A percentile compares a stretch with the other conserved stretches of the same genome.
Evolutionary conservation across 2,329 filamentous ascomycete species (phyloP).

Genomic region (Epichloe scottii): DNA sequence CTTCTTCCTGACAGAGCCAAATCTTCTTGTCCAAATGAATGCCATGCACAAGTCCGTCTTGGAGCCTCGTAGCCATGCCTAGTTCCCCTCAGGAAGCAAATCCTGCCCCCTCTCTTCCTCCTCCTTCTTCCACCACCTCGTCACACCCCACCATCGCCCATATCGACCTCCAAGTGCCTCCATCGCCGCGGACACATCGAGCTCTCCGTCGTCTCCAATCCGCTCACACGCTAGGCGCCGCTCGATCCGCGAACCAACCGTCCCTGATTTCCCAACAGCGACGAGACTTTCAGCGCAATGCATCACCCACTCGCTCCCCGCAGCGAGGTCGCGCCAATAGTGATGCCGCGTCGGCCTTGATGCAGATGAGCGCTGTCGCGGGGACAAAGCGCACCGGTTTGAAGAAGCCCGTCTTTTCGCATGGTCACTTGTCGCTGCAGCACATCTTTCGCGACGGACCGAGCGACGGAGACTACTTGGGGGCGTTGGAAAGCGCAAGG

Average conservation of each 20-base stretch:
- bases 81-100: constrained; percentile 6
- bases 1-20: background rate
- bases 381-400: constrained; percentile 25
- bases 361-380: constrained; percentile 24
- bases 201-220: constrained; percentile 64
- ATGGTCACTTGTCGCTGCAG: constrained; percentile 54
- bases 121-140: constrained; percentile 1
- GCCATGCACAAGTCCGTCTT: background rate
- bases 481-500: constrained; percentile 56
- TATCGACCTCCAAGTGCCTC: constrained; percentile 39
- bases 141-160: constrained; percentile 9
- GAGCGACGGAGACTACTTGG: constrained; percentile 52
- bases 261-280: constrained; percentile 54
- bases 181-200: constrained; percentile 53
- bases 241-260: constrained; percentile 31
- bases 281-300: constrained; percentile 30
- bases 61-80: constrained; percentile 6
- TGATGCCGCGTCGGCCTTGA: constrained; percentile 41
- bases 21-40: background rate
- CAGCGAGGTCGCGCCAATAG: constrained; percentile 59
- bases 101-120: background rate
- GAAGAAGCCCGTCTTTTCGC: constrained; percentile 33
- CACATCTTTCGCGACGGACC: constrained; percentile 71
- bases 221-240: constrained; percentile 54
- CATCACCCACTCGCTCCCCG: constrained; percentile 30